These are phyloP conservation scores for Chaetomiaceae sp. DNA, from an alignment of 2,329 filamentous ascomycete genomes.

Conservation along the genomic window DNA sequence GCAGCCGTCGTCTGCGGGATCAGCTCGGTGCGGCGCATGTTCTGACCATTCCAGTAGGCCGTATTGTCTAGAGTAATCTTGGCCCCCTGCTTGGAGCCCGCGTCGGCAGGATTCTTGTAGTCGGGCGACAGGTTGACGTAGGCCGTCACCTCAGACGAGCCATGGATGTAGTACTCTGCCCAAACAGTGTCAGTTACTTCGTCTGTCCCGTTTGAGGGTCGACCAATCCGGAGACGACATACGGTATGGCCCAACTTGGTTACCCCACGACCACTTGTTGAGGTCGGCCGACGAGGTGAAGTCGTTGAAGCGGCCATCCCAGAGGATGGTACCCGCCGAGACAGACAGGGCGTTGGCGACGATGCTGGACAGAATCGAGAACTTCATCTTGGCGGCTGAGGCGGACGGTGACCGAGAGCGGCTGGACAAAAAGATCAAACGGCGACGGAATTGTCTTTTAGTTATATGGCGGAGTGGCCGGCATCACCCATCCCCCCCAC, in stretches of 20 bases:
- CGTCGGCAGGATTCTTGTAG: conserved; percentile 64
- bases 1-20: conserved; percentile 65
- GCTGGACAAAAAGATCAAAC: background rate
- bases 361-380: conserved; percentile 22
- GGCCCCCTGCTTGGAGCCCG: conserved; percentile 57
- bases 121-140: conserved; percentile 59
- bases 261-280: conserved; percentile 61
- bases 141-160: conserved; percentile 47
- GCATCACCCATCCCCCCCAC: background rate
- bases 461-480: too few species aligned
- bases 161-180: conserved; percentile 71
- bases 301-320: conserved; percentile 65
- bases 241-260: conserved; percentile 62
- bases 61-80: conserved; percentile 63
- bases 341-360: conserved; percentile 22
- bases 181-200: background rate
- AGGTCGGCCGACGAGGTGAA: conserved; percentile 52
- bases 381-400: conserved; percentile 24
- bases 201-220: background rate
- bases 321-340: conserved; percentile 35
- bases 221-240: background rate
- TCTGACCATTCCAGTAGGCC: conserved; percentile 67
- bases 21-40: conserved; percentile 68
- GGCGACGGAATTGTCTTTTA: background rate
- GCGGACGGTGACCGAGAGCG: background rate